These are phyloP conservation scores for Planoprotostelium fungivorum DNA, from an alignment of 78 protist genomes.

Conservation along the genomic window DNA sequence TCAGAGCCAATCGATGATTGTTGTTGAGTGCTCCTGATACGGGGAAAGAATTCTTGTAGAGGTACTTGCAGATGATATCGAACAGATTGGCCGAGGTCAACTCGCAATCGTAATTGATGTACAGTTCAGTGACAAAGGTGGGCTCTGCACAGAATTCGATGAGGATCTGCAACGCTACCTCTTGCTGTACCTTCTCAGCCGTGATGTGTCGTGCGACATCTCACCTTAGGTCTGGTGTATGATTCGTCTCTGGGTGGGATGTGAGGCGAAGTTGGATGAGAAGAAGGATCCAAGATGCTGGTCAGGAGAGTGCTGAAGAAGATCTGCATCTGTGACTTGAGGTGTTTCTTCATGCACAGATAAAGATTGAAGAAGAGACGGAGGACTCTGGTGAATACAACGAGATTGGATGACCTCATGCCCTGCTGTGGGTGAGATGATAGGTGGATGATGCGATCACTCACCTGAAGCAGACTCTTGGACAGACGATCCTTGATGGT, in stretches of 20 bases:
- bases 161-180: conserved; percentile 70
- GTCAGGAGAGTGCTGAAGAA: conserved; percentile 37
- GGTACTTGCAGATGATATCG: conserved; percentile 53
- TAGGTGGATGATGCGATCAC: not conserved
- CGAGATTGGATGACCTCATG: not conserved
- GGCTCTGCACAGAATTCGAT: conserved; percentile 65
- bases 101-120: conserved; percentile 77
- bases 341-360: conserved; percentile 19
- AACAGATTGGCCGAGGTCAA: conserved; percentile 62
- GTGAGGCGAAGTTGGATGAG: not conserved
- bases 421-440: no score
- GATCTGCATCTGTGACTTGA: conserved; percentile 51
- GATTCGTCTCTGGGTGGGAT: not conserved
- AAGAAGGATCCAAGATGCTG: conserved; percentile 8
- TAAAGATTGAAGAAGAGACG: conserved; percentile 38
- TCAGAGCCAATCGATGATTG: not conserved
- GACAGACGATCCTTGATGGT: not conserved
- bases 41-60: conserved; percentile 67
- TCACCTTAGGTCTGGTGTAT: not conserved
- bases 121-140: conserved; percentile 45
- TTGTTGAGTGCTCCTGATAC: conserved; percentile 23
- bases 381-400: not conserved
- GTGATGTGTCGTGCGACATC: not conserved
- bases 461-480: not conserved
- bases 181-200: conserved; percentile 13